Evolutionary conservation across 2,329 filamentous ascomycete species (phyloP).

Genomic region (Pyrenochaeta sp.): DNA sequence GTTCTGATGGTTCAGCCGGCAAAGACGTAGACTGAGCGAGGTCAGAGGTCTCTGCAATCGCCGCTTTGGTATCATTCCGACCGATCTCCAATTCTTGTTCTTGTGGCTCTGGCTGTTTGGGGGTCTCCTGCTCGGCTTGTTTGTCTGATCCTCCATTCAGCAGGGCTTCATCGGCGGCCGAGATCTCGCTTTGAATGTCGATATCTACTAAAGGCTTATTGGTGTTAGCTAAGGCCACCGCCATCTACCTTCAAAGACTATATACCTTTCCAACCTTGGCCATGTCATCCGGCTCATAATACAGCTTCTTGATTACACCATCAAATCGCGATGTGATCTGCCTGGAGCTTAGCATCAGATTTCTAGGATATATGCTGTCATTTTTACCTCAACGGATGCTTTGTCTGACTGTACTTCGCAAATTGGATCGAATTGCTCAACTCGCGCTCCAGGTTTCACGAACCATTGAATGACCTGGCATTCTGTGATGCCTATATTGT

Average conservation of each 20-base stretch:
- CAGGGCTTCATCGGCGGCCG: conserved; percentile 63
- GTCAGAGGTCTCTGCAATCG: conserved; percentile 18
- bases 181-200: conserved; percentile 82
- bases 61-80: conserved; percentile 44
- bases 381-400: conserved; percentile 68
- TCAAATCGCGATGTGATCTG: conserved; percentile 95
- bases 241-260: too few species aligned
- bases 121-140: conserved; percentile 26
- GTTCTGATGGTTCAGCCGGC: conserved; percentile 29
- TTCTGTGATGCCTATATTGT: conserved; percentile 96
- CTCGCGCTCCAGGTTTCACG: conserved; percentile 90
- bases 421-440: conserved; percentile 97
- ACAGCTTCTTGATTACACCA: conserved; percentile 92
- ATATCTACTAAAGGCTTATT: conserved; percentile 93
- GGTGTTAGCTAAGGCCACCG: too few species aligned
- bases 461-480: conserved; percentile 99
- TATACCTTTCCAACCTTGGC: conserved; percentile 82
- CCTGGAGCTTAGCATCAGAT: conserved; percentile 14
- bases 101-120: conserved; percentile 21
- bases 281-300: conserved; percentile 96
- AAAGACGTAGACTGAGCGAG: conserved; percentile 25
- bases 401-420: conserved; percentile 99
- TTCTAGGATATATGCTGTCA: background rate
- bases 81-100: conserved; percentile 38
- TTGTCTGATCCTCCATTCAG: conserved; percentile 43